Evolutionary conservation across 805 yeast species (phyloP), one percentile per base, ranked within the genome.

Genomic region (Wickerhamomyces bovis): DNA sequence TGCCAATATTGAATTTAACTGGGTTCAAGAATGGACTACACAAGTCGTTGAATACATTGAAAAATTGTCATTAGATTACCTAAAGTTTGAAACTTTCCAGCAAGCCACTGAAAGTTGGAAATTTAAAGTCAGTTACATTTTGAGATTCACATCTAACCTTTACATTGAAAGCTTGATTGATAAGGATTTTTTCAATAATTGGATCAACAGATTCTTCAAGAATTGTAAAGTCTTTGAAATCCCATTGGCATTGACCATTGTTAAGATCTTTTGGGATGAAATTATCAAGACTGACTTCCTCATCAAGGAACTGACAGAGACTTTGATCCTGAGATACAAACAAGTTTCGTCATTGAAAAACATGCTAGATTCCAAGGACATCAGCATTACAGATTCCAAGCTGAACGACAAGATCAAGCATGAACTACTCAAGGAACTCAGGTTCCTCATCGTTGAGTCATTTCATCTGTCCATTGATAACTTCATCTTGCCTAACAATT

Each of bases 1-100:
- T 3, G 44, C 62, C 6, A 56, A 50, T n/a, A 67, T 71, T n/a
- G 85, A 81, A 48, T 62, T 67, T 21, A 77, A 74, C 42, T 84
- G 97, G 89, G 70, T 83, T 18, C 78, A 78, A 48, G 96, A 89
- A 60, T 92, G 98, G 98, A 86, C 97, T 0, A 85, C 81, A 38
- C 95, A 86, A 53, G 81, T 90, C 15, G 72, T 81, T 3, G 81
- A 77, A 46, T 85, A 72, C 54, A 55, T 83, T 12, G 80, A 75
- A 51, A 56, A 55, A 39, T 44, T 59, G 4, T 58, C 62, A 1
- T 42, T 42, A 4, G 64, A 60, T 38, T 60, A 57, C 41, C 41
- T 58, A 35, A 72, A 72, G 51, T 69, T 76, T 22, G 61, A 56
- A 30, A 47, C 56, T 1, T 53, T 55, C 25, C 51, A 51, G 15